Base-by-base conservation (phyloP, 805 yeast genomes). In the Saccharomycopsis sp. region DNA sequence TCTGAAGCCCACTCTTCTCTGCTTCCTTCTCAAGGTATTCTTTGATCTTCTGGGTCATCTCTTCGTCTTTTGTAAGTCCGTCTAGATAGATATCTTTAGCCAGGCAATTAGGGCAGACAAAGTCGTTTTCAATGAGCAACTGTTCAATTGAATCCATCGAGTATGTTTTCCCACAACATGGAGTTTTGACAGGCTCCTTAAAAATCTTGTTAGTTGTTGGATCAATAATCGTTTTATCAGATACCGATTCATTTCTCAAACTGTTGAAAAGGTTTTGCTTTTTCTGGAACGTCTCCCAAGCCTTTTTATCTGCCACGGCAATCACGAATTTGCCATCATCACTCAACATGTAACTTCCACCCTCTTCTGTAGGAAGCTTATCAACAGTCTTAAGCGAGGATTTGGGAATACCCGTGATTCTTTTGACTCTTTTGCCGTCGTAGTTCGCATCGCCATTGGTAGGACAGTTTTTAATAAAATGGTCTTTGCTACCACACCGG, bases 321-420 rank as follows among this genome's bases (percentile, higher is more conserved):
- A 90, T 87, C 2, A 94, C 99, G 69, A 88, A 94, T 66, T 91
- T 89, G 53, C 99, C 99, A 40, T 90, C 94, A 54, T 91, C 98
- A 34, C 91, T 91, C 64, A 94, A 83, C 87, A 94, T 82, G 59
- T 86, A 87, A 48, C 83, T 81, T 61, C 76, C 74, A 66, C 80
- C 78, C 56, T 72, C 82, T 51, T 81, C 87, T 44, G 85, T 89
- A 0, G 83, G 79, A n/a, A 53, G 34, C 67, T 88, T 88, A 16
- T 88, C 89, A 5, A 94, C 84, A 0, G 96, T 86, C 64, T 90
- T 87, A 70, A 94, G 81, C 70, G 90, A 90, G 37, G 95, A 86
- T 71, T 86, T 87, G 1, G 99, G 99, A 67, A 94, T 94, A 84
- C 99, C 99, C 0, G 98, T 94, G 0, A 97, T 91, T 65, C 96